phyloP scores from a whole-genome alignment of 164 flowering plant species.

The Chimonanthus praecox region DNA sequence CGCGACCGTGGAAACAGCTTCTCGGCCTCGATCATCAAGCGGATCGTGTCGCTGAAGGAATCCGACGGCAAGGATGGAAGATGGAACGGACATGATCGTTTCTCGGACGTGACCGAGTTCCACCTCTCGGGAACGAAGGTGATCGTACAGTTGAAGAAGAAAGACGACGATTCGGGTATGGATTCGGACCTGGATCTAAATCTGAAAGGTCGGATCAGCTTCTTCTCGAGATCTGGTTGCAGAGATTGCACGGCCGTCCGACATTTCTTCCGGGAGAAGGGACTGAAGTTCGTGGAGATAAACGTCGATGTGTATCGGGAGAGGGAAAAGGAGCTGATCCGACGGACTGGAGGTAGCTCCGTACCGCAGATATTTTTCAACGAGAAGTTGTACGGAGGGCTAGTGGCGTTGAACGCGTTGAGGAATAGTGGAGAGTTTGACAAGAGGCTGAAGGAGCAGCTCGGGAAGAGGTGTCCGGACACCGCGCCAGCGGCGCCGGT shows the following conservation, averaged over 20 bases:
- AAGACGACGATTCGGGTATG: no score
- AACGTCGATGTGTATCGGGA: slow-evolving; percentile 79
- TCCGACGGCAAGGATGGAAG: slow-evolving; percentile 5
- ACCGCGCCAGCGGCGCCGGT: slow-evolving; percentile 63
- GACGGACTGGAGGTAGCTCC: slow-evolving; percentile 46
- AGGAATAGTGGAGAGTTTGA: slow-evolving; percentile 72
- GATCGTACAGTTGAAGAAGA: slow-evolving; percentile 26
- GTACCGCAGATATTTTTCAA: slow-evolving; percentile 78
- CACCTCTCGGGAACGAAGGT: slow-evolving; percentile 68
- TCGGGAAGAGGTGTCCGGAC: slow-evolving; percentile 46
- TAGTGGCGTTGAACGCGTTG: slow-evolving; percentile 78
- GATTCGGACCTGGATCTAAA: neutral
- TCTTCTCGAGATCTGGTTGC: slow-evolving; percentile 85
- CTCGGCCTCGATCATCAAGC: slow-evolving; percentile 49
- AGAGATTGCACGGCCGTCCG: slow-evolving; percentile 77
- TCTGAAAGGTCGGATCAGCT: slow-evolving; percentile 58
- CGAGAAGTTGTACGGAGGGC: slow-evolving; percentile 72
- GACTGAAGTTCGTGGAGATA: slow-evolving; percentile 64
- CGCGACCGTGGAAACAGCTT: slow-evolving; percentile 40
- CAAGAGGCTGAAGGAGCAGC: slow-evolving; percentile 47
- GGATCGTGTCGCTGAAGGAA: slow-evolving; percentile 39
- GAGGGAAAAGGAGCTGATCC: slow-evolving; percentile 63
- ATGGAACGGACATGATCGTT: neutral
- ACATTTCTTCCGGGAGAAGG: slow-evolving; percentile 49
- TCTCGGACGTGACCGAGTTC: slow-evolving; percentile 47